Percentiles rank a stretch among this genome's conserved stretches.
Conservation (phyloP, 2,329 filamentous ascomycete species). For the Rhynchosporium secalis region DNA sequence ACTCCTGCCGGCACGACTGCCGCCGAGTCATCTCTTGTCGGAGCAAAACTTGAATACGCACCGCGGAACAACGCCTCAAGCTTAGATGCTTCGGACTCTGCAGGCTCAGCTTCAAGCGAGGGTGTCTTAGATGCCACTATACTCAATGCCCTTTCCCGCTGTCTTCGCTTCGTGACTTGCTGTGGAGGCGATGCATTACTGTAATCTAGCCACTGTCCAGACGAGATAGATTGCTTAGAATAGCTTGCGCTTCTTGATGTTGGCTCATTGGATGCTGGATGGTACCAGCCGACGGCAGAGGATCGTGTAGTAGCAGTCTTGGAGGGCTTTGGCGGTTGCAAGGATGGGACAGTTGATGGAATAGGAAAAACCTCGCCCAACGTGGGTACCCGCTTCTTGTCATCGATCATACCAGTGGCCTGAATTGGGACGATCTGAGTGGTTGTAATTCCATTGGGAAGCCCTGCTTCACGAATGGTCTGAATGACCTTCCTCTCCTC, state of each 20-base stretch:
- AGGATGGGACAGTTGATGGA: slow-evolving; percentile 60
- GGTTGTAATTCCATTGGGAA: slow-evolving; percentile 74
- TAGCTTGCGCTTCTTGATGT: slow-evolving; percentile 53
- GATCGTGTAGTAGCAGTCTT: slow-evolving; percentile 66
- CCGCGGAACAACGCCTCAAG: slow-evolving; percentile 74
- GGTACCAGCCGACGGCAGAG: slow-evolving; percentile 50
- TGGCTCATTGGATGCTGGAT: slow-evolving; percentile 38
- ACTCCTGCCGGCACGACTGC: slow-evolving; percentile 68
- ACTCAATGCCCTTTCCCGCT: slow-evolving; percentile 71
- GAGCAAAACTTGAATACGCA: slow-evolving; percentile 79
- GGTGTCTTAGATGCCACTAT: slow-evolving; percentile 60
- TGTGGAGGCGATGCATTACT: slow-evolving; percentile 60
- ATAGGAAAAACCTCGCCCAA: slow-evolving; percentile 75
- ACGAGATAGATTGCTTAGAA: slow-evolving; percentile 63
- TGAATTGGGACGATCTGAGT: slow-evolving; percentile 63
- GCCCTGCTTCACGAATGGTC: slow-evolving; percentile 60
- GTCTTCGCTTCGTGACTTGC: slow-evolving; percentile 58
- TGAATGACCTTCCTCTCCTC: slow-evolving; percentile 38
- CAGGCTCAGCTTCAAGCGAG: slow-evolving; percentile 45
- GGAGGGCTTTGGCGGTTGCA: slow-evolving; percentile 71
- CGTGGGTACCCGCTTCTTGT: slow-evolving; percentile 59
- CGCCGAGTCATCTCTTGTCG: slow-evolving; percentile 70
- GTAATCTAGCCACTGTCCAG: slow-evolving; percentile 71
- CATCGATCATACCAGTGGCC: slow-evolving; percentile 42
- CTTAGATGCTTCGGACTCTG: slow-evolving; percentile 61